These are phyloP conservation scores for Lagerstroemia speciosa DNA, from an alignment of 345 rosid genomes.

Conservation along the genomic window DNA sequence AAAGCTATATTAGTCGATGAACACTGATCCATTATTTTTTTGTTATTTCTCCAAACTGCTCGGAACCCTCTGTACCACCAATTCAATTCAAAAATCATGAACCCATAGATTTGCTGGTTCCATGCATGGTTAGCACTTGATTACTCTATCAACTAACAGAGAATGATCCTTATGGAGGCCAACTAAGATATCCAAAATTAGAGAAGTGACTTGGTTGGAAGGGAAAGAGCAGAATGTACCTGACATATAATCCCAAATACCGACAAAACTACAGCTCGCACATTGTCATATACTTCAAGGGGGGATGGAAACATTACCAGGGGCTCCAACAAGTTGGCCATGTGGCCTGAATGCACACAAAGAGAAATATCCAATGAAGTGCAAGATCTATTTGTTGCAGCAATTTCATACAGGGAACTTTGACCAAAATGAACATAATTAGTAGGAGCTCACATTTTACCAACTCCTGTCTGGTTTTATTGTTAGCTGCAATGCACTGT, in stretches of 20 bases:
- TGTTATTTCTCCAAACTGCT: neutral
- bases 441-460: conserved; percentile 1
- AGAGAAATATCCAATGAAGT: neutral
- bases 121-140: too few species aligned
- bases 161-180: neutral
- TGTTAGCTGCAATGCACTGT: conserved; percentile 12
- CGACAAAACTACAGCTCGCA: conserved; percentile 10
- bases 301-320: conserved; percentile 5
- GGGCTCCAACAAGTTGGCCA: conserved; percentile 13
- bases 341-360: conserved; percentile 3
- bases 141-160: too few species aligned
- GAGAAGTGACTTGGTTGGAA: neutral
- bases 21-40: neutral
- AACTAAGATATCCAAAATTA: neutral
- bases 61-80: neutral
- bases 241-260: conserved; percentile 14
- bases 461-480: neutral
- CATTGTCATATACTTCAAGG: conserved; percentile 12
- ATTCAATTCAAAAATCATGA: too few species aligned
- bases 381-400: too few species aligned
- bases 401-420: neutral
- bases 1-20: neutral
- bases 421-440: neutral
- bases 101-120: too few species aligned
- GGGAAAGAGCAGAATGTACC: neutral